These are phyloP conservation scores for Hypoxylon intermedium DNA, from an alignment of 495 filamentous ascomycete genomes.

Conservation along the genomic window DNA sequence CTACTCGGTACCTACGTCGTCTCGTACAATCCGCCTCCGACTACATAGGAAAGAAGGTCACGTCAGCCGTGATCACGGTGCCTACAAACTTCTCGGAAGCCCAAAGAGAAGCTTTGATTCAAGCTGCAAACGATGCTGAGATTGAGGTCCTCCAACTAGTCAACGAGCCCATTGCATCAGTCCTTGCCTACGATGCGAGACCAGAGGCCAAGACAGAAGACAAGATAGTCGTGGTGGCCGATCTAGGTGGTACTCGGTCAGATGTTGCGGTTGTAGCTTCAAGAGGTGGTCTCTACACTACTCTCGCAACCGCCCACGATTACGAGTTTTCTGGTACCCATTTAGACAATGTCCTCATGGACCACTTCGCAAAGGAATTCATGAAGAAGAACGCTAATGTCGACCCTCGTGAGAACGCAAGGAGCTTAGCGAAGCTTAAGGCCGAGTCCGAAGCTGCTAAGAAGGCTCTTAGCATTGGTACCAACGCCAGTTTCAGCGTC, in stretches of 20 bases:
- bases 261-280: constrained; percentile 90
- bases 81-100: constrained; percentile 90
- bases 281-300: constrained; percentile 94
- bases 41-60: constrained; percentile 89
- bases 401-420: constrained; percentile 82
- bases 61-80: constrained; percentile 88
- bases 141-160: constrained; percentile 92
- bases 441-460: constrained; percentile 88
- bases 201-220: constrained; percentile 76
- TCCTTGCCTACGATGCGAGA: constrained; percentile 90
- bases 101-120: constrained; percentile 79
- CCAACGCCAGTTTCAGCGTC: constrained; percentile 86
- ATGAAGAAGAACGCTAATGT: constrained; percentile 85
- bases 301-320: constrained; percentile 92
- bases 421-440: constrained; percentile 88
- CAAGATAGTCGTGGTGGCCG: constrained; percentile 90
- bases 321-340: constrained; percentile 84
- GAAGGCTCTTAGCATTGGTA: constrained; percentile 86
- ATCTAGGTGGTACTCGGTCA: constrained; percentile 90
- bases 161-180: constrained; percentile 88
- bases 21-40: constrained; percentile 85
- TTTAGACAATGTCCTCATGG: constrained; percentile 87
- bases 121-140: constrained; percentile 79
- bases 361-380: constrained; percentile 98
- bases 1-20: constrained; percentile 84